Evolutionary conservation across 1,139 yeast species (phyloP).

Genomic region (Lodderomyces pseudojiufengensis): DNA sequence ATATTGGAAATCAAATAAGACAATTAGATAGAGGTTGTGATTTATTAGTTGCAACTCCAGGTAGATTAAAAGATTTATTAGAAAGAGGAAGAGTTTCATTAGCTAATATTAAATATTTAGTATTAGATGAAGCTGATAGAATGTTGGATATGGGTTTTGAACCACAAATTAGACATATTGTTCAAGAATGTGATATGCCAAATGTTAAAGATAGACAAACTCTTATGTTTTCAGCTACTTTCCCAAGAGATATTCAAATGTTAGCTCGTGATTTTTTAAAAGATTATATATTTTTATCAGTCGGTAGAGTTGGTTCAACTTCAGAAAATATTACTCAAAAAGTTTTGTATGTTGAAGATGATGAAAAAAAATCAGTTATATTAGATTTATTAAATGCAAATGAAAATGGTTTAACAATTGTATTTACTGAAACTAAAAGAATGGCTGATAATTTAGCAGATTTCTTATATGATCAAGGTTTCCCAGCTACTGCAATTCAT

Average conservation of each 20-base stretch:
- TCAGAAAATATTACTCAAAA: constrained; percentile 96
- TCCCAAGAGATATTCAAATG: constrained; percentile 96
- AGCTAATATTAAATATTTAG: constrained; percentile 86
- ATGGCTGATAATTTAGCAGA: constrained; percentile 97
- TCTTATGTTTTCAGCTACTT: constrained; percentile 96
- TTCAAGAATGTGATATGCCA: constrained; percentile 97
- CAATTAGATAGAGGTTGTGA: constrained; percentile 94
- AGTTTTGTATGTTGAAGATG: constrained; percentile 89
- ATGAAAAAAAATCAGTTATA: constrained; percentile 87
- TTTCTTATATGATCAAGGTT: constrained; percentile 80
- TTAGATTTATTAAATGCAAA: constrained; percentile 80
- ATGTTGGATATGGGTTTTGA: constrained; percentile 99
- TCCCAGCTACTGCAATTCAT: constrained; percentile 97
- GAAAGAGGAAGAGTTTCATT: constrained; percentile 94
- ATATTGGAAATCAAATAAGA: constrained; percentile 81
- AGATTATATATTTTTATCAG: constrained; percentile 92
- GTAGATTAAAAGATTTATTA: constrained; percentile 93
- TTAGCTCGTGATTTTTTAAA: constrained; percentile 96
- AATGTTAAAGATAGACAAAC: constrained; percentile 89
- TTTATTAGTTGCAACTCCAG: constrained; percentile 95
- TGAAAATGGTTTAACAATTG: constrained; percentile 82
- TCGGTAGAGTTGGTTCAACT: constrained; percentile 98
- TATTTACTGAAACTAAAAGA: constrained; percentile 97
- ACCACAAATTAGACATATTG: constrained; percentile 98
- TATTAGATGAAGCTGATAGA: constrained; percentile 98